These are phyloP conservation scores for Rhodotorula sp. DNA, from an alignment of 1,284 basidiomycete species.

Conservation along the genomic window DNA sequence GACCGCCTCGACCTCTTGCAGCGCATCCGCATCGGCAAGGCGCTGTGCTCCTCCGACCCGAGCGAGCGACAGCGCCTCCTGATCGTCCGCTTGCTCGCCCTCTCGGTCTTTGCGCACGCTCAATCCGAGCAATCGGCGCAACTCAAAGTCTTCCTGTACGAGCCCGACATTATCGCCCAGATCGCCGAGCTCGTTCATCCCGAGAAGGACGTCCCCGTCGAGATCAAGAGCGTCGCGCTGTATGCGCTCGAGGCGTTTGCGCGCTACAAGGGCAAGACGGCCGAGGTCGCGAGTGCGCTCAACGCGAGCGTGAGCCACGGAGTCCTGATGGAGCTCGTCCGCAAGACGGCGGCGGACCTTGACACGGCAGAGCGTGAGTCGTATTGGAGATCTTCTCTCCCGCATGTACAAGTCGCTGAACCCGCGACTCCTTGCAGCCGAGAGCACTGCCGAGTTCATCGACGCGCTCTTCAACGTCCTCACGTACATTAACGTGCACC, in stretches of 20 bases:
- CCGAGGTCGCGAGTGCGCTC: slow-evolving; percentile 84
- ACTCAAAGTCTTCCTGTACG: slow-evolving; percentile 84
- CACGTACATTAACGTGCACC: slow-evolving; percentile 78
- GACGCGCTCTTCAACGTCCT: slow-evolving; percentile 84
- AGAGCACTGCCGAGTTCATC: slow-evolving; percentile 72
- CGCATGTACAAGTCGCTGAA: background rate
- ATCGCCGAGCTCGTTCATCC: slow-evolving; percentile 85
- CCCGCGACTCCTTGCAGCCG: slow-evolving; percentile 33
- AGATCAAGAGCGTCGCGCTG: slow-evolving; percentile 78
- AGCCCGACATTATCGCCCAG: slow-evolving; percentile 83
- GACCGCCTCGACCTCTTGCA: slow-evolving; percentile 89
- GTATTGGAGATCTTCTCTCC: slow-evolving; percentile 42
- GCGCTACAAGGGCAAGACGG: slow-evolving; percentile 75
- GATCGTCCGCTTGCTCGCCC: slow-evolving; percentile 75
- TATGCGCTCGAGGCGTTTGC: slow-evolving; percentile 85
- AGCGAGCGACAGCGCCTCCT: slow-evolving; percentile 73
- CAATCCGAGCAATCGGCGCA: slow-evolving; percentile 71
- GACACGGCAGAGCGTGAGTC: slow-evolving; percentile 41
- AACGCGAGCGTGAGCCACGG: slow-evolving; percentile 97
- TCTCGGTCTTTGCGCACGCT: slow-evolving; percentile 69
- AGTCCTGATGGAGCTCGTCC: slow-evolving; percentile 80
- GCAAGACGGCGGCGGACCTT: slow-evolving; percentile 72
- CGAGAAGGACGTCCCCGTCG: slow-evolving; percentile 62
- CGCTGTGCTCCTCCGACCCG: slow-evolving; percentile 51
- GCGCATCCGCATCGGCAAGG: slow-evolving; percentile 75